Conservation (phyloP, 305 asterid genomes). For the Plantago coronopus region DNA sequence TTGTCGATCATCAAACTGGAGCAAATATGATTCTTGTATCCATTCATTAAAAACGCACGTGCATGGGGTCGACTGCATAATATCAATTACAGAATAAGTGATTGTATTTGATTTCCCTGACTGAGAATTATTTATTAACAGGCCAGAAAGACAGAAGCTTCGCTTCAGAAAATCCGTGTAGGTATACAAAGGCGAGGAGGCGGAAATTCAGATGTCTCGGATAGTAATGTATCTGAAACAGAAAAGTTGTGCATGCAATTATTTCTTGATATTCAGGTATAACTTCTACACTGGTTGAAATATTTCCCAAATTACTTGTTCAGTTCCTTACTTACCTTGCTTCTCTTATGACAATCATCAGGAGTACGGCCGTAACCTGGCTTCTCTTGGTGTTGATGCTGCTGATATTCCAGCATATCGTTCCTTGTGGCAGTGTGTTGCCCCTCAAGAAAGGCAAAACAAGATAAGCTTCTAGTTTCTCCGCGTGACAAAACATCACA, state of each 20-base stretch:
- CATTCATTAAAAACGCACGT: background rate
- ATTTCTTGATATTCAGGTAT: slow-evolving; percentile 91
- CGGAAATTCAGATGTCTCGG: slow-evolving; percentile 89
- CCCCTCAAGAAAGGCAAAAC: slow-evolving; percentile 73
- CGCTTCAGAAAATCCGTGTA: slow-evolving; percentile 89
- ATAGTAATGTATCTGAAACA: slow-evolving; percentile 75
- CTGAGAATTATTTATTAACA: slow-evolving; percentile 32
- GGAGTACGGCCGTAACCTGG: slow-evolving; percentile 89
- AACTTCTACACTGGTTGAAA: background rate
- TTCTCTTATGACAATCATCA: slow-evolving; percentile 33
- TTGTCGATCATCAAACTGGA: background rate
- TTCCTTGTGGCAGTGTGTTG: slow-evolving; percentile 86
- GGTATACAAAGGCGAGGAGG: slow-evolving; percentile 95
- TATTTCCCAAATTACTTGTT: slow-evolving; percentile 8
- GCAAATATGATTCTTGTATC: background rate
- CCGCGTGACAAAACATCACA: background rate
- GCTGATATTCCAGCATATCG: slow-evolving; percentile 61
- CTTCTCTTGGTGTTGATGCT: slow-evolving; percentile 67
- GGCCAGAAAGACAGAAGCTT: slow-evolving; percentile 90
- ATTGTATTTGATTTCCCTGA: slow-evolving; percentile 7
- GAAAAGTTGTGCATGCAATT: slow-evolving; percentile 94
- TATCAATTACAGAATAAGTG: background rate
- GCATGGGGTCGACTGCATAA: background rate
- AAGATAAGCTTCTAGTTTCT: slow-evolving; percentile 44
- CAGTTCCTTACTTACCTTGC: slow-evolving; percentile 2